These are phyloP conservation scores for Tripterygium wilfordii DNA, from an alignment of 177 flowering plant genomes.

Conservation along the genomic window DNA sequence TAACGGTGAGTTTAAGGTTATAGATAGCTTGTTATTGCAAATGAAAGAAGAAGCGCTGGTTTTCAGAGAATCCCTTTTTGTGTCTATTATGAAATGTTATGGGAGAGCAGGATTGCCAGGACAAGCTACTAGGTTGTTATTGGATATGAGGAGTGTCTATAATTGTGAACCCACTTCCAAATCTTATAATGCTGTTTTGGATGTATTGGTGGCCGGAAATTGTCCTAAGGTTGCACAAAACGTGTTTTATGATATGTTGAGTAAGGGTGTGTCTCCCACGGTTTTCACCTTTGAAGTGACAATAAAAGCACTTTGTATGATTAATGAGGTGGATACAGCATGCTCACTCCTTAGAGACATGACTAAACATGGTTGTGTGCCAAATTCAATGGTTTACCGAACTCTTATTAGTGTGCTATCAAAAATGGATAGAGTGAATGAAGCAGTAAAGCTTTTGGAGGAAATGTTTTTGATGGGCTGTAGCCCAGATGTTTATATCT, in stretches of 20 bases:
- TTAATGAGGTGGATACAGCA: slow-evolving; percentile 74
- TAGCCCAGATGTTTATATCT: slow-evolving; percentile 70
- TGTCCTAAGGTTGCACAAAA: slow-evolving; percentile 60
- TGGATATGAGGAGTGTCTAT: slow-evolving; percentile 61
- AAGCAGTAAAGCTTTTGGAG: slow-evolving; percentile 69
- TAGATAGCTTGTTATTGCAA: slow-evolving; percentile 55
- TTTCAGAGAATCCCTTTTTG: slow-evolving; percentile 64
- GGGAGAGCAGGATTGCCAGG: slow-evolving; percentile 80
- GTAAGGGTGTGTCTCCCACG: slow-evolving; percentile 59
- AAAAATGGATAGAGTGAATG: slow-evolving; percentile 48
- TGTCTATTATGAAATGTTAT: slow-evolving; percentile 69
- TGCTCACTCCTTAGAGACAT: slow-evolving; percentile 73
- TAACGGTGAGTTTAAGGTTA: slow-evolving; percentile 43
- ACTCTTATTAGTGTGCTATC: slow-evolving; percentile 73
- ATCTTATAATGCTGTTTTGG: slow-evolving; percentile 77
- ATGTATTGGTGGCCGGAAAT: slow-evolving; percentile 53
- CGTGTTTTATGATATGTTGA: slow-evolving; percentile 74
- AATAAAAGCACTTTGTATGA: slow-evolving; percentile 72
- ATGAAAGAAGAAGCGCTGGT: slow-evolving; percentile 81
- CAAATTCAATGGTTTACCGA: slow-evolving; percentile 74
- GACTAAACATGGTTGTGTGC: slow-evolving; percentile 89
- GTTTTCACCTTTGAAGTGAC: slow-evolving; percentile 64
- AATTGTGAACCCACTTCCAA: slow-evolving; percentile 62
- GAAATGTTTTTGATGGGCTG: slow-evolving; percentile 96
- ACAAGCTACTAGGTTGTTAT: slow-evolving; percentile 61